phyloP scores from a whole-genome alignment of 345 rosid genomes.

The Dimocarpus longan region DNA sequence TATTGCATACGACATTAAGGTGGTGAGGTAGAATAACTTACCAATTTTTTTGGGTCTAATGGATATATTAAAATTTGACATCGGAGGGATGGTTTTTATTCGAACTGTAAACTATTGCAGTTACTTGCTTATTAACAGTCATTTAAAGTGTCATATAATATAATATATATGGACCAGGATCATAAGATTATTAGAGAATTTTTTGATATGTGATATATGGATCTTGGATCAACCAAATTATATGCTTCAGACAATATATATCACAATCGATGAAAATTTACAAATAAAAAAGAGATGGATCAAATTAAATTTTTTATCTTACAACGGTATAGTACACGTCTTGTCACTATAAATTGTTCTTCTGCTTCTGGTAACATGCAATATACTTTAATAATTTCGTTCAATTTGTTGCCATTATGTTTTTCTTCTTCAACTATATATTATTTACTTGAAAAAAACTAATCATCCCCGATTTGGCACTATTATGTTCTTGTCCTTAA shows the following conservation, averaged over 20 bases:
- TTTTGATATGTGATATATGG: background rate
- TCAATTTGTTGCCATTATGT: background rate
- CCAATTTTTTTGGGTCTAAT: too few relatives aligned
- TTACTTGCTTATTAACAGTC: too few relatives aligned
- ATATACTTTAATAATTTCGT: background rate
- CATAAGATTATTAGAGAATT: too few relatives aligned
- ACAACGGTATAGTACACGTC: background rate
- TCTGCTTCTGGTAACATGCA: background rate
- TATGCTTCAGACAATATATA: too few relatives aligned
- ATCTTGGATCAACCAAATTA: background rate
- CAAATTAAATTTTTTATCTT: background rate
- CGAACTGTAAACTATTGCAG: too few relatives aligned
- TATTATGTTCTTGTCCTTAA: conserved; percentile 1
- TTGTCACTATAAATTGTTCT: background rate
- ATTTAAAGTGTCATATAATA: too few relatives aligned
- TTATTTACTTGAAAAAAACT: background rate
- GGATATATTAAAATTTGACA: too few relatives aligned
- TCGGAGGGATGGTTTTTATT: too few relatives aligned
- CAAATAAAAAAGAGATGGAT: background rate
- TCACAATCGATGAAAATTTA: background rate
- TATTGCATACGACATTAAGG: background rate
- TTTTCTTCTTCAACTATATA: background rate
- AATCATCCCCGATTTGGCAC: background rate
- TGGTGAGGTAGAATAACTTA: background rate
- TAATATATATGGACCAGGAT: too few relatives aligned